Conservation (phyloP, 78 protist species). For the Dictyostelium intermedium region DNA sequence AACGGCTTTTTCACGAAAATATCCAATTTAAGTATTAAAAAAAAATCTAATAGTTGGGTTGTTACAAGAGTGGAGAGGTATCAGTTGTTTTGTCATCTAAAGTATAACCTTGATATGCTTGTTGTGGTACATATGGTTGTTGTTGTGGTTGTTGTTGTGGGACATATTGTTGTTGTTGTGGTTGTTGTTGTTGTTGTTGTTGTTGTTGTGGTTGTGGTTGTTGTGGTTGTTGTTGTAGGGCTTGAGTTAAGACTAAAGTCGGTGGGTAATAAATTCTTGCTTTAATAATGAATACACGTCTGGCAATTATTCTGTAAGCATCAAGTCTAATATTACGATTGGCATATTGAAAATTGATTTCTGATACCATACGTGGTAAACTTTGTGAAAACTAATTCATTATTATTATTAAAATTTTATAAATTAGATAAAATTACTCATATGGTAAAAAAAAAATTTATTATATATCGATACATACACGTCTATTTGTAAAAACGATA, state of each 20-base stretch:
- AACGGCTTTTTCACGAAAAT: too few species aligned
- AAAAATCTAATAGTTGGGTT: too few species aligned
- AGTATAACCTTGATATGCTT: not conserved
- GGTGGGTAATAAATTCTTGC: not conserved
- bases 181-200: not conserved
- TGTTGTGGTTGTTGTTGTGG: not conserved
- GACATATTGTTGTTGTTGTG: not conserved
- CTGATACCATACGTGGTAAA: not conserved
- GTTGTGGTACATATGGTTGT: not conserved
- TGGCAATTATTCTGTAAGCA: not conserved
- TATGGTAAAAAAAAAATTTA: not conserved
- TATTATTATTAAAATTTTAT: too few species aligned
- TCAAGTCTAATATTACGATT: conserved; percentile 2
- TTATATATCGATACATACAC: not conserved
- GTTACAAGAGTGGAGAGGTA: not conserved
- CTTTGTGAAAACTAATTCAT: not conserved
- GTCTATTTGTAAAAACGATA: not conserved
- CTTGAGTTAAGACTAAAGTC: not conserved
- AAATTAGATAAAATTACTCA: not conserved
- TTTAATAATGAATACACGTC: not conserved
- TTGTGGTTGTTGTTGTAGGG: conserved; percentile 6
- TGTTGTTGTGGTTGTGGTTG: not conserved
- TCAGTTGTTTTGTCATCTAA: not conserved
- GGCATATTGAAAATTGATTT: not conserved
- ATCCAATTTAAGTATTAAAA: too few species aligned